Conservation (phyloP, 805 yeast genomes). For the Saccharomycopsis sp. region DNA sequence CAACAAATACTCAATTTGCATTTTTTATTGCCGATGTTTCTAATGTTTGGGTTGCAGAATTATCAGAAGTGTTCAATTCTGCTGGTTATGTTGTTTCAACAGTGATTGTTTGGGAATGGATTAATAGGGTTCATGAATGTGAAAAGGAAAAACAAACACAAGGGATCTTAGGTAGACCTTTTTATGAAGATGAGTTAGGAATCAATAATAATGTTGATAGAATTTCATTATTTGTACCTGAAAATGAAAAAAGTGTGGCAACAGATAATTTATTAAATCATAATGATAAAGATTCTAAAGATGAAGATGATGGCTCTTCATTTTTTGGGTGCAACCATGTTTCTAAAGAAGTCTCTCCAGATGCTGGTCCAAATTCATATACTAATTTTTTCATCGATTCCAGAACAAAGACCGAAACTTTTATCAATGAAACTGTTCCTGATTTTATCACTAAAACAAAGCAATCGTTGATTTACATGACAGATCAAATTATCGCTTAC, state of each 20-base stretch:
- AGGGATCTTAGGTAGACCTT: conserved; percentile 65
- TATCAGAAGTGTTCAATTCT: conserved; percentile 64
- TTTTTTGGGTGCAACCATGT: neutral
- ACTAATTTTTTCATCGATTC: neutral
- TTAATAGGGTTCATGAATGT: conserved; percentile 49
- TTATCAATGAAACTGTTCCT: conserved; percentile 10
- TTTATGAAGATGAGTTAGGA: conserved; percentile 53
- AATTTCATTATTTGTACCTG: conserved; percentile 12
- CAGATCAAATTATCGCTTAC: conserved; percentile 45
- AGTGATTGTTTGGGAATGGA: conserved; percentile 81
- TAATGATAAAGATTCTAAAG: conserved; percentile 14
- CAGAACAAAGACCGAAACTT: conserved; percentile 5
- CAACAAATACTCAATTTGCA: conserved; percentile 51
- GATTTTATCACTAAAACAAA: conserved; percentile 25
- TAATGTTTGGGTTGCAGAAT: conserved; percentile 61
- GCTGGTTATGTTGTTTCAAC: conserved; percentile 64
- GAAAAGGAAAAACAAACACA: conserved; percentile 53
- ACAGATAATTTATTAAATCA: neutral
- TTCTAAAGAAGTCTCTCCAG: too few species aligned
- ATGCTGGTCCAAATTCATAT: neutral
- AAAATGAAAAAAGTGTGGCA: too few species aligned
- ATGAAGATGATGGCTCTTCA: conserved; percentile 19
- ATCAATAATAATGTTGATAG: conserved; percentile 16
- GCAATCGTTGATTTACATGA: conserved; percentile 32
- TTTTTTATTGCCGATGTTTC: conserved; percentile 71